These are phyloP conservation scores for Chaetomium sp. DNA, from an alignment of 2,329 filamentous ascomycete species.

Conservation along the genomic window DNA sequence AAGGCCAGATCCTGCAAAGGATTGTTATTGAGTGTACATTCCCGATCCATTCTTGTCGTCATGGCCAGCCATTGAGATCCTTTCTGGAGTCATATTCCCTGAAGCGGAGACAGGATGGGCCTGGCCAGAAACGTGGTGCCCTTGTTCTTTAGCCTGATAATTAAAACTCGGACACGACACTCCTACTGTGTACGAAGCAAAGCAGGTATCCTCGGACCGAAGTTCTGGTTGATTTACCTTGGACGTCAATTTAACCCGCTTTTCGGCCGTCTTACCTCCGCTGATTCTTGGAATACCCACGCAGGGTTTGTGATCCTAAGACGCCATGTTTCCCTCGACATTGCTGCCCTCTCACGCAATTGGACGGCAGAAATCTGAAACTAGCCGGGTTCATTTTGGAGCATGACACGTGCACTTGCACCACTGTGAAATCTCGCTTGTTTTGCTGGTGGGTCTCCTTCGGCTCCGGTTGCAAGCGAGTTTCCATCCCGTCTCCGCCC, in stretches of 20 bases:
- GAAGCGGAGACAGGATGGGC: not conserved
- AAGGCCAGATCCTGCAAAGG: not conserved
- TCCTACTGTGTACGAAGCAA: not conserved
- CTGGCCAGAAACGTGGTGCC: not conserved
- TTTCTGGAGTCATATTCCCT: not conserved
- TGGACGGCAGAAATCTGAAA: slow-evolving; percentile 25
- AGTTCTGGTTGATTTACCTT: slow-evolving; percentile 18
- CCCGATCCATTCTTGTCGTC: not conserved
- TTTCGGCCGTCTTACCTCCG: slow-evolving; percentile 21
- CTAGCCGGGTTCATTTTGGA: slow-evolving; percentile 13
- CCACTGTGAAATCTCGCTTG: slow-evolving; percentile 23
- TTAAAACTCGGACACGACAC: not conserved
- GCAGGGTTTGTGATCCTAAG: slow-evolving; percentile 8
- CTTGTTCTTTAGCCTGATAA: not conserved
- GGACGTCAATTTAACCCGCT: slow-evolving; percentile 14
- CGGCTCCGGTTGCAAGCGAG: slow-evolving; percentile 12
- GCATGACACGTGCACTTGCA: slow-evolving; percentile 17
- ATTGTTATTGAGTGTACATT: slow-evolving; percentile 4
- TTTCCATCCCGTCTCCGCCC: slow-evolving; percentile 1
- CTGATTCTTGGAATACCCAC: not conserved
- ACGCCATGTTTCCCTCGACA: slow-evolving; percentile 1
- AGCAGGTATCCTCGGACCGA: slow-evolving; percentile 1
- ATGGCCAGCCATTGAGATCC: not conserved
- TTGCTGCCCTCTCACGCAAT: not conserved
- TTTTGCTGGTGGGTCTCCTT: slow-evolving; percentile 5